Conservation (phyloP, 306 rosid genomes). For the Hippophae rhamnoides region DNA sequence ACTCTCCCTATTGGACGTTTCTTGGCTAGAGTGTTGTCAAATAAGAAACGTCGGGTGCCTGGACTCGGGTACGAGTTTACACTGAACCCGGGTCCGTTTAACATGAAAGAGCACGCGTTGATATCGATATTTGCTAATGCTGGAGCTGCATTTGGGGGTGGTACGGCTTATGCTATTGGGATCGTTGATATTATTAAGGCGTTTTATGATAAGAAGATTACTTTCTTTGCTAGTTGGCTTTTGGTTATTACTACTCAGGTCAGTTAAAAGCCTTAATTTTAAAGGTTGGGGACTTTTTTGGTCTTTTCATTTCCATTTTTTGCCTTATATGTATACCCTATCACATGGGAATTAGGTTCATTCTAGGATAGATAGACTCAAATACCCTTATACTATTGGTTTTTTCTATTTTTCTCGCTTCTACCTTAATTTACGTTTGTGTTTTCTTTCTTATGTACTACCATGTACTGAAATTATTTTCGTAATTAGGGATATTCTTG, state of each 20-base stretch:
- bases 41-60: slow-evolving; percentile 19
- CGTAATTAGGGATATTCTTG: too few relatives aligned
- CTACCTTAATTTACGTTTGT: too few relatives aligned
- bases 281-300: too few relatives aligned
- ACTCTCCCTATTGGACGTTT: slow-evolving; percentile 63
- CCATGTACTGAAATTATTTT: too few relatives aligned
- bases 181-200: slow-evolving; percentile 27
- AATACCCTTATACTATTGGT: too few relatives aligned
- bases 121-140: slow-evolving; percentile 33
- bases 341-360: too few relatives aligned
- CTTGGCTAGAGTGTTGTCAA: slow-evolving; percentile 54
- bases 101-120: slow-evolving; percentile 34
- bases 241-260: slow-evolving; percentile 30
- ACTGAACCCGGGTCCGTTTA: slow-evolving; percentile 31
- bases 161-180: slow-evolving; percentile 24
- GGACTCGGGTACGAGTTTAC: slow-evolving; percentile 22
- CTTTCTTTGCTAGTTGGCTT: slow-evolving; percentile 21
- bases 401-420: too few relatives aligned
- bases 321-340: too few relatives aligned
- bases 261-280: too few relatives aligned
- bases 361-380: too few relatives aligned
- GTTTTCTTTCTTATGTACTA: too few relatives aligned
- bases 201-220: slow-evolving; percentile 25
- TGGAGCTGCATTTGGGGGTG: slow-evolving; percentile 23
- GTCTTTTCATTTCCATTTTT: too few relatives aligned